phyloP scores from a whole-genome alignment of 2,329 filamentous ascomycete species.

The Lasiodiplodia sp. region DNA sequence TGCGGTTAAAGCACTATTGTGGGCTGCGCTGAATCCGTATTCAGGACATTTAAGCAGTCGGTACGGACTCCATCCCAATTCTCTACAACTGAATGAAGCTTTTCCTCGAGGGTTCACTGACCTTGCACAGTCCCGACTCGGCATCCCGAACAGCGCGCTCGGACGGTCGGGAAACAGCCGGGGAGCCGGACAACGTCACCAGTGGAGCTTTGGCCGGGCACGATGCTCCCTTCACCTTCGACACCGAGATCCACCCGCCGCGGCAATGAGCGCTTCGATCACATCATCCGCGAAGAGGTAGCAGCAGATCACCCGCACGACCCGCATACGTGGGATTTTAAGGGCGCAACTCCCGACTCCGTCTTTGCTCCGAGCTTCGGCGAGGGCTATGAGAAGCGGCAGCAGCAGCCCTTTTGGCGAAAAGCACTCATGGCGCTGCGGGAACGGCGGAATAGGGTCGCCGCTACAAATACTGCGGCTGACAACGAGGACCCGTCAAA shows the following conservation, averaged over 20 bases:
- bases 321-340: constrained; percentile 7
- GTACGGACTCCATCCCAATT: background rate
- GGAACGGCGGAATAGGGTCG: constrained; percentile 33
- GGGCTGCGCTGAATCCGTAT: background rate
- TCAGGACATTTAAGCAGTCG: background rate
- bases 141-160: constrained; percentile 19
- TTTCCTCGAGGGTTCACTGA: background rate
- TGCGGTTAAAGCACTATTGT: constrained; percentile 13
- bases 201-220: constrained; percentile 16
- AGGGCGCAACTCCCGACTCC: background rate
- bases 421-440: constrained; percentile 42
- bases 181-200: constrained; percentile 5
- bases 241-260: constrained; percentile 14
- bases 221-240: constrained; percentile 15
- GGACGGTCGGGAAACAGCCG: constrained; percentile 9
- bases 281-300: constrained; percentile 21
- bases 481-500: constrained; percentile 17
- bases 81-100: background rate
- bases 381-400: constrained; percentile 2
- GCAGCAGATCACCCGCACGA: background rate
- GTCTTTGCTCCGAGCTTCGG: constrained; percentile 20
- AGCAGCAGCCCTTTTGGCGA: constrained; percentile 35
- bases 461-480: background rate
- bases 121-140: constrained; percentile 7
- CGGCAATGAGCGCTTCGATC: constrained; percentile 19